Base-by-base conservation (phyloP, 1,139 yeast species). In the Candida smagusa region DNA sequence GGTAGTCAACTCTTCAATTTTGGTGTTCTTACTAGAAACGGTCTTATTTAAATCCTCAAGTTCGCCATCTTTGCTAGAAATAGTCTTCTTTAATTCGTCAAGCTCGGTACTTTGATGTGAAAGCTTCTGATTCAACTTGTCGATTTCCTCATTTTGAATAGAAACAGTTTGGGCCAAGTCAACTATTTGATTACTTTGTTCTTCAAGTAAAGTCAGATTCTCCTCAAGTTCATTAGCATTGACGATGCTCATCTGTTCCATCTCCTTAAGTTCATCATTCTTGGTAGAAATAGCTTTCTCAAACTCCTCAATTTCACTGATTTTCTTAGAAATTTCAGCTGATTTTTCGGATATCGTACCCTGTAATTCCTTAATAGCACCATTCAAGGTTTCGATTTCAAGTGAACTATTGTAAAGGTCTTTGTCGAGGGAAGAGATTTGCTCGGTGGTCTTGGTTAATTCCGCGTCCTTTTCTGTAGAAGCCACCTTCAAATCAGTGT, bases 41-140 rank as follows among this genome's bases (percentile, higher is more conserved):
- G 16, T 4, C 29, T 27, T 12, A 4, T 27, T 27, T 12, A 27
- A 27, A 6, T 27, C 13, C 12, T 27, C 26, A 34, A 16, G 4
- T 9, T 36, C 29, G 9, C 23, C 31, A 7, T 12, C 22, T 12
- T 28, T 27, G 6, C 28, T 23, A 13, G n/a, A n/a, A 12, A 16
- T 16, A 23, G 19, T 16, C 19, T 16, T 16, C 19, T 16, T 16
- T 16, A 16, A 16, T 16, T 16, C 5, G 19, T 16, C 19, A 16
- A 16, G 5, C 19, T 31, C 22, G 44, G 40, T 9, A 22, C 16
- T n/a, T 37, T 37, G 19, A 16, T 4, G 19, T 16, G 19, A 16
- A n/a, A 40, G 32, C 33, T 37, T 36, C 12, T 36, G 33, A 22
- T 44, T 41, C 31, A 41, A 31, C 28, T 42, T 43, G 12, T 16